These are phyloP conservation scores for Reutealis trisperma DNA, from an alignment of 345 rosid species.

Conservation along the genomic window DNA sequence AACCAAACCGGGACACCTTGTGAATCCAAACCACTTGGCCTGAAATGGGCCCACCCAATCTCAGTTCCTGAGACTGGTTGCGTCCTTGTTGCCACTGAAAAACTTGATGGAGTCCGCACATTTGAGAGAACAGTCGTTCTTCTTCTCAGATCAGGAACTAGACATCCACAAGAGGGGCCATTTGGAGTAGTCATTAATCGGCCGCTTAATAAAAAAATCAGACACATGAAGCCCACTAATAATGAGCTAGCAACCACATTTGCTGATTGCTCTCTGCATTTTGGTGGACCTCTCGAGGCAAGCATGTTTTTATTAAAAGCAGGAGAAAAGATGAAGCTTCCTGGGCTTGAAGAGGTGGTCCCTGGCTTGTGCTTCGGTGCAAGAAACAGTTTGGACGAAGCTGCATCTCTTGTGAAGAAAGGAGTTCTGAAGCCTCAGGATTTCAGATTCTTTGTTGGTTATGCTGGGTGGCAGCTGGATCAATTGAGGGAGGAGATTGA, in stretches of 20 bases:
- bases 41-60: constrained; percentile 96
- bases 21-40: constrained; percentile 54
- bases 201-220: constrained; percentile 75
- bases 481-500: constrained; percentile 87
- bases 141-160: constrained; percentile 80
- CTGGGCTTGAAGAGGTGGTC: constrained; percentile 76
- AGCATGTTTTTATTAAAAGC: constrained; percentile 74
- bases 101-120: constrained; percentile 77
- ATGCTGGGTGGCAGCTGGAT: constrained; percentile 92
- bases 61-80: constrained; percentile 88
- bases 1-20: constrained; percentile 40
- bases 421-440: constrained; percentile 78
- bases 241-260: constrained; percentile 77
- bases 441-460: constrained; percentile 86
- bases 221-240: constrained; percentile 73
- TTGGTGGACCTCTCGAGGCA: constrained; percentile 90
- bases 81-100: constrained; percentile 93
- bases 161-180: constrained; percentile 88
- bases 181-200: constrained; percentile 88
- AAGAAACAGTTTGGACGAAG: constrained; percentile 77
- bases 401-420: constrained; percentile 72
- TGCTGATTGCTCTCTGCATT: constrained; percentile 75
- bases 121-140: constrained; percentile 91
- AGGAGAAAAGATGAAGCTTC: constrained; percentile 50
- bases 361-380: constrained; percentile 84